These are phyloP conservation scores for Leptographium wingfieldii DNA, from an alignment of 2,329 filamentous ascomycete genomes.

Conservation along the genomic window DNA sequence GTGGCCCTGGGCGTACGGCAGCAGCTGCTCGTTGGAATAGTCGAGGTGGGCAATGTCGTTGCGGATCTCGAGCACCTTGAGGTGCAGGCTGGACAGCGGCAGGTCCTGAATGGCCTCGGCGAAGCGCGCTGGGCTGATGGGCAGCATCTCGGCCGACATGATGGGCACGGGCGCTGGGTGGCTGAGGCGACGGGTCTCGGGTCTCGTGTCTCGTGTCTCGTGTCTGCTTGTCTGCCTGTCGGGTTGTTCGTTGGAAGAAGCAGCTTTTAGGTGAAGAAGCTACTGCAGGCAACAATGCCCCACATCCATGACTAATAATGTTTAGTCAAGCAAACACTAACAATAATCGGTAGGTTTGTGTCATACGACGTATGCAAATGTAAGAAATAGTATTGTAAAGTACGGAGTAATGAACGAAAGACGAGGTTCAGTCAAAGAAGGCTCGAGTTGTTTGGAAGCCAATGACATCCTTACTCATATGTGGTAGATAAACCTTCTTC, in stretches of 20 bases:
- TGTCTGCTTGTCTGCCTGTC: background rate
- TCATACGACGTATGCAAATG: too few species aligned
- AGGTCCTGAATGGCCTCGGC: constrained; percentile 55
- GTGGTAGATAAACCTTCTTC: too few species aligned
- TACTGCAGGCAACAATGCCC: background rate
- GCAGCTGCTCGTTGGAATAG: constrained; percentile 60
- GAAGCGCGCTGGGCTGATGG: constrained; percentile 52
- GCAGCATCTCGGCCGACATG: constrained; percentile 51
- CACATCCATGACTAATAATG: background rate
- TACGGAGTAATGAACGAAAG: too few species aligned
- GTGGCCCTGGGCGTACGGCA: constrained; percentile 48
- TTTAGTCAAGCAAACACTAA: background rate
- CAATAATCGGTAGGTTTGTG: too few species aligned
- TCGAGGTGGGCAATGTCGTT: constrained; percentile 64
- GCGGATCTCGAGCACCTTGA: constrained; percentile 63
- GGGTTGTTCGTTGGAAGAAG: background rate
- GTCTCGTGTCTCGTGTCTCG: background rate
- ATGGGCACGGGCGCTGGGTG: background rate
- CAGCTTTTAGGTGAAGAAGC: background rate
- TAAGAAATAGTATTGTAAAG: too few species aligned
- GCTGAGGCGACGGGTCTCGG: background rate
- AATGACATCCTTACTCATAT: too few species aligned
- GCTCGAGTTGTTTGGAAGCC: too few species aligned
- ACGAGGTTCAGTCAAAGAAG: too few species aligned
- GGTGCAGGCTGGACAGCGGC: constrained; percentile 51